Conservation (phyloP, 495 filamentous ascomycete genomes). For the Aspergillus sclerotioniger region DNA sequence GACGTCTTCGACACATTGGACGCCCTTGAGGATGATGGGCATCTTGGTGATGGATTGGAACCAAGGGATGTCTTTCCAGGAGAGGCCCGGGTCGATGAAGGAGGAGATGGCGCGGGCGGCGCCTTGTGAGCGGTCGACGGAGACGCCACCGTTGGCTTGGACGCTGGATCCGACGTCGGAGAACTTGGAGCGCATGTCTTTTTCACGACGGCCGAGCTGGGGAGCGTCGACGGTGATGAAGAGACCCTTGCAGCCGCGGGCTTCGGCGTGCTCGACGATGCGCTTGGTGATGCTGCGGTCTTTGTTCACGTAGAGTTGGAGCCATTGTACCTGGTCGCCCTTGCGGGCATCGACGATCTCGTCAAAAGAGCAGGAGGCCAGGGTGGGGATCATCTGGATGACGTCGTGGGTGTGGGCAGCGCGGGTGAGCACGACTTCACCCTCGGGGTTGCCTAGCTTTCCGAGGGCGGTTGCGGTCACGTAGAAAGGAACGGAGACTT, state of each 20-base stretch:
- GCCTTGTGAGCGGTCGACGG: conserved; percentile 82
- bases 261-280: conserved; percentile 90
- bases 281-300: conserved; percentile 85
- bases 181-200: conserved; percentile 94
- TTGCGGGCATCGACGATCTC: conserved; percentile 86
- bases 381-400: conserved; percentile 94
- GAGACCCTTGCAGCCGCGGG: conserved; percentile 87
- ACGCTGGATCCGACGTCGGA: conserved; percentile 81
- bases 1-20: conserved; percentile 94
- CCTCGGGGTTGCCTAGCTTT: conserved; percentile 85
- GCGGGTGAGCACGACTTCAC: conserved; percentile 84
- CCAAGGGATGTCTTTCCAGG: conserved; percentile 95
- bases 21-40: conserved; percentile 96
- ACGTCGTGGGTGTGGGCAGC: conserved; percentile 83
- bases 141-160: conserved; percentile 58
- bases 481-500: conserved; percentile 81
- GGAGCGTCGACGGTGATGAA: conserved; percentile 99
- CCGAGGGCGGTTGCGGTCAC: conserved; percentile 90
- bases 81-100: conserved; percentile 90
- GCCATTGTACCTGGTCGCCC: conserved; percentile 87
- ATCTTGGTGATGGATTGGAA: conserved; percentile 89
- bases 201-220: conserved; percentile 90
- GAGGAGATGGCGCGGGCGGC: conserved; percentile 88
- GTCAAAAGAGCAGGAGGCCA: conserved; percentile 97
- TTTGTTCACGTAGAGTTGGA: conserved; percentile 98